Conservation (phyloP, 1,139 yeast species). For the Zygosaccharomyces pseudobailii region DNA sequence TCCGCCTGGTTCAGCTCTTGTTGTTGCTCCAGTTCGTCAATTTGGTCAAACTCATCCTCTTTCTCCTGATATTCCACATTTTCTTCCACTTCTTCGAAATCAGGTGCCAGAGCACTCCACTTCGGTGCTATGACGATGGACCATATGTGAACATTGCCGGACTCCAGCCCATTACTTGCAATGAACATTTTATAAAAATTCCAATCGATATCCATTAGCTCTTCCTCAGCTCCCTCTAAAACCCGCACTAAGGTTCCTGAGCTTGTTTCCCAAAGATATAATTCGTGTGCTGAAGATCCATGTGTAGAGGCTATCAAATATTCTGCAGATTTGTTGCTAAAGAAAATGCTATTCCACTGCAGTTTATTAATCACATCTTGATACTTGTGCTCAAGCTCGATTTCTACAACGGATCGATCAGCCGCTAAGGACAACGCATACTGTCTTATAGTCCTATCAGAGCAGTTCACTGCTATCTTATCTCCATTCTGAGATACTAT, state of each 20-base stretch:
- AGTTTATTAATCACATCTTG: constrained; percentile 86
- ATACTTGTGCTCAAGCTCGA: constrained; percentile 74
- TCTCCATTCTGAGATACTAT: constrained; percentile 62
- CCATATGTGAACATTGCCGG: constrained; percentile 83
- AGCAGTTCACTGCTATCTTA: constrained; percentile 69
- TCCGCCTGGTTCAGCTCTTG: constrained; percentile 63
- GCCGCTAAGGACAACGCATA: constrained; percentile 40
- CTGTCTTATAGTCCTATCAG: constrained; percentile 81
- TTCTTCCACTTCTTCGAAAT: constrained; percentile 90
- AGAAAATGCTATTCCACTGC: constrained; percentile 82
- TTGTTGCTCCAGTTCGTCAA: constrained; percentile 56
- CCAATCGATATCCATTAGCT: constrained; percentile 81
- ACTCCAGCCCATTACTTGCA: constrained; percentile 84
- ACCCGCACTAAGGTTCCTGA: constrained; percentile 86
- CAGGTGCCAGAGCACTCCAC: constrained; percentile 98
- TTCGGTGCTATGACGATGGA: constrained; percentile 78
- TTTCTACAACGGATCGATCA: constrained; percentile 38
- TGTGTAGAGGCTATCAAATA: constrained; percentile 83
- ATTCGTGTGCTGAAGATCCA: constrained; percentile 81
- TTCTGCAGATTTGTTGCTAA: constrained; percentile 73
- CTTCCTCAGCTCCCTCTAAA: constrained; percentile 88
- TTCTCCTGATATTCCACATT: constrained; percentile 82
- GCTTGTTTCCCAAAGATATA: constrained; percentile 89
- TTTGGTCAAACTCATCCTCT: constrained; percentile 89
- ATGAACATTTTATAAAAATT: constrained; percentile 69